Evolutionary conservation across 2,329 filamentous ascomycete species (phyloP), one percentile per base, ranked within the genome.

Genomic region (Trichoderma lentiforme): DNA sequence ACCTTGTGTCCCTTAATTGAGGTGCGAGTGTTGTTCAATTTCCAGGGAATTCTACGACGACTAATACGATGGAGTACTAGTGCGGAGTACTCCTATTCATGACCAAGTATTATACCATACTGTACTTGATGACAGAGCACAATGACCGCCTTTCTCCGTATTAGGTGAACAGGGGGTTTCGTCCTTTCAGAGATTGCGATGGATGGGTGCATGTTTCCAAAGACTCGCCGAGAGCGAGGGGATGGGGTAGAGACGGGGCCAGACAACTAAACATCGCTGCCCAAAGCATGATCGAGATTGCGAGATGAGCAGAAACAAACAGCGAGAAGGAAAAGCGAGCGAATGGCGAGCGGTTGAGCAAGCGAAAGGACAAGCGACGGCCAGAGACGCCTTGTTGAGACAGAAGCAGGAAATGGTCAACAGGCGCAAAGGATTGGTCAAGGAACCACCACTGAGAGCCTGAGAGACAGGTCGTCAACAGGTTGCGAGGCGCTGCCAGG

Each of bases 201-300:
- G 67, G 67, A 62, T 61, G 67, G 14, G 21, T 62, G 57, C 21
- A 34, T 68, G 56, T 51, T 24, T 62, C 57, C 39, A 70, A 53
- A 62, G 67, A 70, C 39, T 70, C 28, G 43, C 57, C 39, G 39
- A 61, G 57, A 70, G 8, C 30, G 32, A 53, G 26, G 18, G 24
- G n/a, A 57, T 58, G 43, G 68, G 68, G 58, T 51, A 43, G 14
- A 64, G 34, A 71, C 43, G 18, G 47, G 43, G 43, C 11, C 36
- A 24, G 18, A 43, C 39, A 15, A 30, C 39, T 30, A n/a, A 70
- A 34, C 39, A 39, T 32, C 9, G 58, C 21, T 43, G 34, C 30
- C 58, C n/a, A 34, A 63, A 43, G 30, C 30, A 26, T 71, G 68
- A 63, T 64, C 34, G 30, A 71, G 68, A 71, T 71, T 71, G 58